Conservation (phyloP, 306 rosid genomes). For the Acacia acuminata region DNA sequence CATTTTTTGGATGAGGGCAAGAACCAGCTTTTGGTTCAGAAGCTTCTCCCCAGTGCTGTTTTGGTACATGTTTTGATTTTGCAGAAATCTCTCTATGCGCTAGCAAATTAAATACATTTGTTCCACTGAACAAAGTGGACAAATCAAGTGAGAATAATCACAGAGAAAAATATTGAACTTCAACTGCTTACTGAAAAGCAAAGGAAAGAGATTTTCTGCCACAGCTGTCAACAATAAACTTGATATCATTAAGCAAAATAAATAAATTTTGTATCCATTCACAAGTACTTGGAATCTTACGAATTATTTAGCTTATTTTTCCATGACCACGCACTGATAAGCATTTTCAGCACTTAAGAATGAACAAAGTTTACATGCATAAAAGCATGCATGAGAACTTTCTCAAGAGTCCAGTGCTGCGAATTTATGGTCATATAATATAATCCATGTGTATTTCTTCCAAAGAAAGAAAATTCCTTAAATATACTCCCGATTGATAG, state of each 20-base stretch:
- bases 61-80: slow-evolving; percentile 45
- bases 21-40: slow-evolving; percentile 43
- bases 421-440: slow-evolving; percentile 4
- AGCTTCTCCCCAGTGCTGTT: slow-evolving; percentile 51
- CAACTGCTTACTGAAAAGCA: not conserved
- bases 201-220: not conserved
- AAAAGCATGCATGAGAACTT: not conserved
- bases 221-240: slow-evolving; percentile 1
- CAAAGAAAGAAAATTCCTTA: not conserved
- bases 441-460: slow-evolving; percentile 1
- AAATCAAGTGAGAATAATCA: slow-evolving; percentile 23
- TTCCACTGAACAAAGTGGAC: slow-evolving; percentile 45
- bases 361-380: not conserved
- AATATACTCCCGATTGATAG: not conserved
- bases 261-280: not conserved
- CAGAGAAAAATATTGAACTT: slow-evolving; percentile 5
- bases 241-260: not conserved
- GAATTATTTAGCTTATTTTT: slow-evolving; percentile 8
- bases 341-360: not conserved
- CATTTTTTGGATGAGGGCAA: slow-evolving; percentile 32
- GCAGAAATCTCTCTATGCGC: slow-evolving; percentile 59
- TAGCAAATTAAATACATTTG: slow-evolving; percentile 54
- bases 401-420: not conserved
- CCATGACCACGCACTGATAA: not conserved
- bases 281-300: not conserved